Percentiles rank a stretch among this genome's conserved stretches.
These are phyloP conservation scores for Salvia splendens DNA, from an alignment of 257 asterid genomes.

Conservation along the genomic window DNA sequence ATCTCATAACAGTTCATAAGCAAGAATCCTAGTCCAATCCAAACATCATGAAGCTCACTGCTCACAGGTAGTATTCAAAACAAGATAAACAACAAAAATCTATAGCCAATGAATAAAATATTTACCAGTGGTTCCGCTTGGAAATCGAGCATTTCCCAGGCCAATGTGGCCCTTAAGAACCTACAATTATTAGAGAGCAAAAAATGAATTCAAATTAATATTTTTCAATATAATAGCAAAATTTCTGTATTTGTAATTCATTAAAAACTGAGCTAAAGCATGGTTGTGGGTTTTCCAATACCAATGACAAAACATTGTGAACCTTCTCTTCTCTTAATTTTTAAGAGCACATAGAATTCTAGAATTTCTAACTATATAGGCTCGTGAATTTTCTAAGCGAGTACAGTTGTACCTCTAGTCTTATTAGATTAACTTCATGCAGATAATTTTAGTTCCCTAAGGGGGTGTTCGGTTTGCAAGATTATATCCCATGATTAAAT, in stretches of 20 bases:
- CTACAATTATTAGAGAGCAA: conserved; percentile 42
- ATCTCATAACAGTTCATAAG: conserved; percentile 8
- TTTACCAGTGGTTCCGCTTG: conserved; percentile 89
- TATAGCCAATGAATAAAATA: conserved; percentile 23
- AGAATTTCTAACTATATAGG: conserved; percentile 4
- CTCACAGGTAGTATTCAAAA: conserved; percentile 13
- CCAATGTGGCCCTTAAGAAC: conserved; percentile 97
- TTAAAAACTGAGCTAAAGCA: background rate
- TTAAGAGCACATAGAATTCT: background rate
- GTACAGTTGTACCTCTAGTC: background rate
- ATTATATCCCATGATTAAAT: too few relatives aligned
- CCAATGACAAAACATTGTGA: background rate
- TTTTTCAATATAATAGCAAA: conserved; percentile 7
- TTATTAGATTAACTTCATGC: conserved; percentile 4
- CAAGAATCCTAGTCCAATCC: background rate
- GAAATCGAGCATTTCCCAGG: conserved; percentile 94
- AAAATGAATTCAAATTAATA: background rate
- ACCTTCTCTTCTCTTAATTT: background rate
- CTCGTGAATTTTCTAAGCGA: conserved; percentile 11
- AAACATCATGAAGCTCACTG: conserved; percentile 26
- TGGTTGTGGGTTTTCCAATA: conserved; percentile 18
- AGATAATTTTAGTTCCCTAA: background rate
- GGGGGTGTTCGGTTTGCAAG: too few relatives aligned
- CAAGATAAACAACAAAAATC: conserved; percentile 11
- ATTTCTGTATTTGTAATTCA: background rate